These are phyloP conservation scores for Backusella morwellensis DNA, from an alignment of 192 early-diverging fungal genomes.

Conservation along the genomic window DNA sequence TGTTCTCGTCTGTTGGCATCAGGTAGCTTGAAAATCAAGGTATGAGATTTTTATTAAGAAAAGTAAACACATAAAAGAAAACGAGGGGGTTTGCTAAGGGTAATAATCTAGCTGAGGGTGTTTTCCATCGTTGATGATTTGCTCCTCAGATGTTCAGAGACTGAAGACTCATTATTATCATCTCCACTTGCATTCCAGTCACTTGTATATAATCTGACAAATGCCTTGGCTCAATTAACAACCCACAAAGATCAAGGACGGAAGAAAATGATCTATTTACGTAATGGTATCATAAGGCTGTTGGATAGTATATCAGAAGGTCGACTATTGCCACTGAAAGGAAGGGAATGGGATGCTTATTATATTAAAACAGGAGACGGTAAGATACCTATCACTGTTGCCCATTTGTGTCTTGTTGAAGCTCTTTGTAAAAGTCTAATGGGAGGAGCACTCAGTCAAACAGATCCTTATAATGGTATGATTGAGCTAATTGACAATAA, in stretches of 20 bases:
- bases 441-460: neutral
- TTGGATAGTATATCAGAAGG: slow-evolving; percentile 20
- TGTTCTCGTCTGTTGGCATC: slow-evolving; percentile 31
- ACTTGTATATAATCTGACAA: slow-evolving; percentile 31
- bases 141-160: slow-evolving; percentile 8
- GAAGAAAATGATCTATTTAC: neutral
- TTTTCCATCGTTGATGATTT: slow-evolving; percentile 22
- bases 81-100: neutral
- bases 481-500: neutral
- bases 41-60: neutral
- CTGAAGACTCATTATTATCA: slow-evolving; percentile 20
- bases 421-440: slow-evolving; percentile 24
- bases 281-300: slow-evolving; percentile 4
- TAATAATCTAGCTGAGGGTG: slow-evolving; percentile 21
- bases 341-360: slow-evolving; percentile 16
- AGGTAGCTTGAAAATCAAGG: slow-evolving; percentile 24
- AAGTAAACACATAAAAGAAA: neutral
- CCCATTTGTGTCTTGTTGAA: slow-evolving; percentile 22
- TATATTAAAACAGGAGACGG: neutral
- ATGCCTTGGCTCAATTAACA: slow-evolving; percentile 25
- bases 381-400: slow-evolving; percentile 4
- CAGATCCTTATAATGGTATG: slow-evolving; percentile 9
- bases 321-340: slow-evolving; percentile 1
- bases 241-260: neutral
- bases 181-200: slow-evolving; percentile 34